Base-by-base conservation (phyloP, 2,329 filamentous ascomycete genomes). In the Fusarium fracticaudum region DNA sequence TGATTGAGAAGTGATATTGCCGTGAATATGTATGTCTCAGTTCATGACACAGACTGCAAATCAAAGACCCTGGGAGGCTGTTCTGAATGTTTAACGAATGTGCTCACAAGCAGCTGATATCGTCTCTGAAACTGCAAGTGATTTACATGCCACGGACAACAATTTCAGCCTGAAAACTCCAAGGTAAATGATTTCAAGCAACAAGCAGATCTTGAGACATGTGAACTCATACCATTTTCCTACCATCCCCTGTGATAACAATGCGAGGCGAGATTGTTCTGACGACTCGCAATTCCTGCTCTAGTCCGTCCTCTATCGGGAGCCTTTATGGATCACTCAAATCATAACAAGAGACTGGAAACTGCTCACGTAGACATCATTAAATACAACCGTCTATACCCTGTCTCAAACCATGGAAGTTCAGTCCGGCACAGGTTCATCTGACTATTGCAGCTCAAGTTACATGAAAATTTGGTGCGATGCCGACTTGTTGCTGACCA, bases 341-440 rank as follows among this genome's bases (percentile, higher is more conserved):
- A 3, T 3, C 6, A 35, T 11, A 24, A 24, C 4, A 26, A 20
- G n/a, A 10, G 8, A 26, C n/a, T 10, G 2, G 17, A 35, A 8
- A 20, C 17, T 26, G 17, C 18, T 13, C 3, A 14, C 18, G 1
- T 1, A 37, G 17, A 8, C 8, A 20, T 14, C 6, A 35, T 2
- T 20, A 3, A 18, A 37, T 20, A 15, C 6, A 15, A 5, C 6
- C 4, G 18, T 26, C 8, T 12, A 11, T 15, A 11, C 5, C 31
- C 6, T 8, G 3, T 35, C 6, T 51, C 17, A 6, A 51, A 10
- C 8, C 17, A 20, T 14, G 12, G 18, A 20, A 24, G 6, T 51
- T 10, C 14, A 51, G 4, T 0, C 12, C 12, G n/a, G 12, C 31
- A 14, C 17, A 24, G 6, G 4, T 6, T 26, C 1, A 8, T 4